Evolutionary conservation across 2,329 filamentous ascomycete genomes (phyloP), one percentile per base, ranked within the genome.

Genomic region (Nothomitra cinnamomea): DNA sequence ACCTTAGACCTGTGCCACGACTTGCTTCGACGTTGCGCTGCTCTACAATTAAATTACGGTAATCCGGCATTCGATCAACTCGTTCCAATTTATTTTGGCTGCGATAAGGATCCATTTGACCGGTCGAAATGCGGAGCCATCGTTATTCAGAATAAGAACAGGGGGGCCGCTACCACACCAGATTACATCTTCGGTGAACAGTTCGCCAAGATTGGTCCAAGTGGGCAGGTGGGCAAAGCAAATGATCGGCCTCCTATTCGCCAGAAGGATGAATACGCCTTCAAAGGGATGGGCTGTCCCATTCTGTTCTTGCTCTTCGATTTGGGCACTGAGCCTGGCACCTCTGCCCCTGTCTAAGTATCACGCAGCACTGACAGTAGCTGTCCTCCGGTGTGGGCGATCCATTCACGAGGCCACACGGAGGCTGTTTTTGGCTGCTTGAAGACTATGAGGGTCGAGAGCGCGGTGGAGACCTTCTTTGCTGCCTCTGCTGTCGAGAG

Each of bases 251-350:
- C 7, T 22, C 41, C 41, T 22, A 45, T 45, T 13, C 41, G 41
- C 41, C 3, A 45, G 15, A 45, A 13, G 3, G 25, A 5, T 1
- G 1, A 45, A 45, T 45, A 45, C 25, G 41, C 41, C 6, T 45
- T 45, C 41, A 22, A 19, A 45, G 41, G 17, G 41, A 21, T 45
- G 41, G 7, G 5, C 3, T 13, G 15, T 21, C 41, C 41, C 41
- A 45, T 45, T 22, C 41, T 45, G 41, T 45, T 45, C 41, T 45
- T 45, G 41, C n/a, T 45, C 41, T 45, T 45, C 41, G 17, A 45
- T 3, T 8, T 45, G 41, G 17, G 15, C n/a, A 21, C 2, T 13
- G 17, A 45, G 1, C 41, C 41, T n/a, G 41, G 41, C 41, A 45
- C 41, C n/a, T 5, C 41, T 19, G 41, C 41, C n/a, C n/a, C 6